A percentile compares a stretch with the other conserved stretches of the same genome.
Conservation (phyloP, 2,329 filamentous ascomycete species). For the Pseudofabraea citricarpa region DNA sequence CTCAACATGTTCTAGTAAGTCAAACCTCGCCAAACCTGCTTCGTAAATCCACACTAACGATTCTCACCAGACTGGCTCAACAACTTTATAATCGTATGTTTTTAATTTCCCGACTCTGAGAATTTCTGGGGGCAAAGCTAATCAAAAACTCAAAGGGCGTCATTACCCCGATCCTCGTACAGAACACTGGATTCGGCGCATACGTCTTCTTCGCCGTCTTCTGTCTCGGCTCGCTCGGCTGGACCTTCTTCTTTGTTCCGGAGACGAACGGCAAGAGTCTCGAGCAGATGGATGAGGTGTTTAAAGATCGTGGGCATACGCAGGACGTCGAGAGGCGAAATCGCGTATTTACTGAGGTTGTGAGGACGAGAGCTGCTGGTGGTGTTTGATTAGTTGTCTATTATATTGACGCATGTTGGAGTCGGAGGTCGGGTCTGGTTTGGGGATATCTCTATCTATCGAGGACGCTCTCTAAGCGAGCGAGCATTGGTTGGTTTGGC, state of each 20-base stretch:
- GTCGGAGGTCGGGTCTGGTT: too few relatives aligned
- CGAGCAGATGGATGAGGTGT: conserved; percentile 4
- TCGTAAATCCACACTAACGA: not conserved
- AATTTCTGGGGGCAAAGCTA: too few relatives aligned
- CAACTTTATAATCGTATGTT: conserved; percentile 1
- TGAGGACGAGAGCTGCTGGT: not conserved
- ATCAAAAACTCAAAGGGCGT: conserved; percentile 43
- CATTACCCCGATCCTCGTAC: conserved; percentile 57
- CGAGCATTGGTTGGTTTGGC: too few relatives aligned
- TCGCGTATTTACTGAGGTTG: not conserved
- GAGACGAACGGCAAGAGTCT: conserved; percentile 6
- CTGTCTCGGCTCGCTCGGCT: conserved; percentile 36
- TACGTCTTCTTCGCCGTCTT: conserved; percentile 51
- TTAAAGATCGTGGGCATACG: not conserved
- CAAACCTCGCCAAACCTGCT: not conserved
- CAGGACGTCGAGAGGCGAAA: not conserved
- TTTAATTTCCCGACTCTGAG: too few relatives aligned
- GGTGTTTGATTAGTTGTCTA: too few relatives aligned
- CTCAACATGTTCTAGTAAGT: conserved; percentile 38
- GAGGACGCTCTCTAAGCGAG: too few relatives aligned
- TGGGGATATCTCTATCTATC: too few relatives aligned
- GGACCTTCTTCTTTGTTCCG: conserved; percentile 32
- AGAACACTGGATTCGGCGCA: conserved; percentile 49
- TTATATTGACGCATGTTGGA: too few relatives aligned
- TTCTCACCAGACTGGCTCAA: conserved; percentile 56